Evolutionary conservation across 164 flowering plant genomes (phyloP), one percentile per base, ranked within the genome.

Genomic region (Nymphaea colorata): DNA sequence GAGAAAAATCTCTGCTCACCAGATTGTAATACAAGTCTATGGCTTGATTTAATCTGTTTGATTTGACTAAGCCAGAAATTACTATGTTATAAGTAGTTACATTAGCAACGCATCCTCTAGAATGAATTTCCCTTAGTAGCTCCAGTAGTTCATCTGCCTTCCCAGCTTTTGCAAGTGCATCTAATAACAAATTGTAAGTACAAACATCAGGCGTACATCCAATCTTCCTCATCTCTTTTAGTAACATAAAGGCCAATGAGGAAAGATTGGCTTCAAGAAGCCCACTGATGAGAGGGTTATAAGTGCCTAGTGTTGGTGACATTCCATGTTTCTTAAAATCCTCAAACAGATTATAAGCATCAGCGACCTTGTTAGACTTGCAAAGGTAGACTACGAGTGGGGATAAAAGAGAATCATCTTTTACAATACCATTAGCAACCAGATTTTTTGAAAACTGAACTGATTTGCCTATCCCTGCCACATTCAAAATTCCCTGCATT

Each of bases 161-260:
- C 65, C 85, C 84, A 44, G 87, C 80, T 71, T 88, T 91, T 41
- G 90, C 96, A 70, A 82, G 80, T 41, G 78, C 78, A 80, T 83
- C 85, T 66, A 91, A 89, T 41, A 91, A 72, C 72, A 84, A 73
- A 75, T 94, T 89, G 78, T 85, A 94, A 12, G 93, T 90, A 66
- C 71, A 75, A 65, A 79, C 76, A 82, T 88, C 87, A 16, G 90
- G 88, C 25, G 71, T 70, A 76, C 82, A 81, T 25, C 88, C 86
- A 69, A 59, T 69, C 63, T 60, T 81, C 75, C 83, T 88, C 97
- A 94, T 86, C 72, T 87, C 90, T 69, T 73, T 74, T 68, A 85
- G 88, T 44, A 83, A 79, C 62, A 70, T 66, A 86, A 82, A 84
- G 47, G 95, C 91, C 67, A 72, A 64, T 70, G 75, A 80, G 45